Conservation (phyloP, 2,329 filamentous ascomycete genomes). For the Helotiales sp. region DNA sequence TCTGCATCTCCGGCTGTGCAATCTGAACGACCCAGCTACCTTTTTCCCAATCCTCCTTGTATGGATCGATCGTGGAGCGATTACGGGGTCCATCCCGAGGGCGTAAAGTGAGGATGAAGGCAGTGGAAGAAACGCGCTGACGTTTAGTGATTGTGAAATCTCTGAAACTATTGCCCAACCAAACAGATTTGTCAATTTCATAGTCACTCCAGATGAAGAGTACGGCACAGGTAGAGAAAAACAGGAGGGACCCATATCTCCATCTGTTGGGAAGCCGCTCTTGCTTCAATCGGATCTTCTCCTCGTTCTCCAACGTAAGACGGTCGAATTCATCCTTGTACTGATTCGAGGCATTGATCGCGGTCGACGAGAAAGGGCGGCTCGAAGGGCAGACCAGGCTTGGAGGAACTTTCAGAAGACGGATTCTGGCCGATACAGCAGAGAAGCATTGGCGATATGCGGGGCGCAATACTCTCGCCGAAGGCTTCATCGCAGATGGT, state of each 20-base stretch:
- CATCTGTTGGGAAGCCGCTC: neutral
- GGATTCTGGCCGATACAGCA: neutral
- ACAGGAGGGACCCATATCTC: neutral
- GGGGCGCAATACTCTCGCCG: neutral
- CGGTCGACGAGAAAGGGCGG: neutral
- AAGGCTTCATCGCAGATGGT: neutral
- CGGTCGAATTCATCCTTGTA: neutral
- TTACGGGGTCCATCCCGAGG: constrained; percentile 35
- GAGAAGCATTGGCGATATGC: neutral
- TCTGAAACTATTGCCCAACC: constrained; percentile 47
- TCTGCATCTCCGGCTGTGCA: constrained; percentile 92
- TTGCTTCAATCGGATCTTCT: neutral
- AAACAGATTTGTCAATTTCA: neutral
- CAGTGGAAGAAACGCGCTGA: constrained; percentile 64
- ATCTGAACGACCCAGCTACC: constrained; percentile 88
- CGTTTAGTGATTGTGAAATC: constrained; percentile 64
- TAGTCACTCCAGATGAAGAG: neutral
- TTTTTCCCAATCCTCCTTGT: constrained; percentile 52
- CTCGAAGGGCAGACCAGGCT: neutral
- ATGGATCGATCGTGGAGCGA: constrained; percentile 28
- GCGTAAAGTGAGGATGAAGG: constrained; percentile 66
- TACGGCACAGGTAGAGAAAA: no score
- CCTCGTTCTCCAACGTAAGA: neutral
- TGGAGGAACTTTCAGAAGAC: neutral
- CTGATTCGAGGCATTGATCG: neutral